phyloP scores from a whole-genome alignment of 495 filamentous ascomycete species.

The Pseudoneurospora amorphoporcata region DNA sequence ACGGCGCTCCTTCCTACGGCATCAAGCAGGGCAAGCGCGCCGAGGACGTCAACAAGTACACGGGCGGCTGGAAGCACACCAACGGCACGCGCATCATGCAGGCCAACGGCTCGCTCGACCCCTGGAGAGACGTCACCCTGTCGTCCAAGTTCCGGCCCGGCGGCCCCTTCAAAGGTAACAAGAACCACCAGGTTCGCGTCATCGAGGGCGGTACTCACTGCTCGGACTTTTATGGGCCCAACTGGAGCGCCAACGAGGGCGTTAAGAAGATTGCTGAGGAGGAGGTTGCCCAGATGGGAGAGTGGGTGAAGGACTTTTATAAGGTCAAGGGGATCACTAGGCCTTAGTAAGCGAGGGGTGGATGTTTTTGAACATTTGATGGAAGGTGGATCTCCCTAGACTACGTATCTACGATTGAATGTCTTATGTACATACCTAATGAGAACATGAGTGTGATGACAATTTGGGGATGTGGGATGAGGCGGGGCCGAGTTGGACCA shows the following conservation, averaged over 20 bases:
- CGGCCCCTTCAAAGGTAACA: slow-evolving; percentile 25
- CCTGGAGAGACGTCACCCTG: slow-evolving; percentile 33
- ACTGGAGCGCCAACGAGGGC: slow-evolving; percentile 35
- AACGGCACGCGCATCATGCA: slow-evolving; percentile 49
- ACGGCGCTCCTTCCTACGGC: slow-evolving; percentile 31
- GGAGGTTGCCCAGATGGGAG: slow-evolving; percentile 24
- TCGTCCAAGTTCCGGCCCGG: slow-evolving; percentile 30
- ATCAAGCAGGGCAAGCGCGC: slow-evolving; percentile 41
- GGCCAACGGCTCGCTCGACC: slow-evolving; percentile 45
- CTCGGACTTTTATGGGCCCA: slow-evolving; percentile 36
- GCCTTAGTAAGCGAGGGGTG: background rate
- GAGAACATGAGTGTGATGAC: background rate
- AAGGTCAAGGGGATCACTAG: slow-evolving; percentile 15
- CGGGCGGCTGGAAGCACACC: slow-evolving; percentile 45
- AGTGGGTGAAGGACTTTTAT: slow-evolving; percentile 34
- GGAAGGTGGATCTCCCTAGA: background rate
- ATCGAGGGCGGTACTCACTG: slow-evolving; percentile 32
- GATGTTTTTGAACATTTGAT: background rate
- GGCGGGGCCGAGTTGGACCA: too few relatives aligned
- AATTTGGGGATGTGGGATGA: too few relatives aligned
- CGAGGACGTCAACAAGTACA: slow-evolving; percentile 46
- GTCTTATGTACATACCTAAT: background rate
- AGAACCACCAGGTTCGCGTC: slow-evolving; percentile 23
- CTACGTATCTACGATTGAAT: background rate
- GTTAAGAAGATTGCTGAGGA: slow-evolving; percentile 22